phyloP scores from a whole-genome alignment of 305 asterid genomes.

The Nicotiana rustica region DNA sequence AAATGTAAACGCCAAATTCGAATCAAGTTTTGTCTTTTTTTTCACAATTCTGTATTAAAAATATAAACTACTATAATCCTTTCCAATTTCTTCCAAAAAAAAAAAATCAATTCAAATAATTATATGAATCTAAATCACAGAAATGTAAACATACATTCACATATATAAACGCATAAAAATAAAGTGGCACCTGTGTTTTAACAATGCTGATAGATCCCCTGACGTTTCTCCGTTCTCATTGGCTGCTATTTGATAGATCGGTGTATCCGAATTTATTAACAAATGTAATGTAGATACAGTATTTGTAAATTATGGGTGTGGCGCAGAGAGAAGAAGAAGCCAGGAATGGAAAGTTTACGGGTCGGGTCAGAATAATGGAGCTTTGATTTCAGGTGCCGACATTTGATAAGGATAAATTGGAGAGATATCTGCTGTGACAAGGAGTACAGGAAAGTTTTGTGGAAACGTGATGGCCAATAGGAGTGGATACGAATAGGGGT shows the following conservation, averaged over 20 bases:
- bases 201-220: neutral
- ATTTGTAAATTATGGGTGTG: neutral
- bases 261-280: neutral
- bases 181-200: neutral
- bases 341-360: neutral
- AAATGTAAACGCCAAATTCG: neutral
- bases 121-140: neutral
- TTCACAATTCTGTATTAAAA: neutral
- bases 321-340: neutral
- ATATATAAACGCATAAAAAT: neutral
- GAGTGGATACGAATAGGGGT: neutral
- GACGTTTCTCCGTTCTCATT: neutral
- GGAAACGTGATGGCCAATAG: neutral
- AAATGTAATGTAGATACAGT: neutral
- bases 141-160: neutral
- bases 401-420: neutral
- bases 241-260: neutral
- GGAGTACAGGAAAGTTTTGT: neutral
- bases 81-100: neutral
- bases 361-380: neutral
- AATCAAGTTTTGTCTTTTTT: neutral
- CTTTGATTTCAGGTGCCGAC: slow-evolving; percentile 4
- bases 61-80: too few relatives aligned
- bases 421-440: neutral
- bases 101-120: neutral